phyloP scores from a whole-genome alignment of 2,329 filamentous ascomycete genomes.

The Sordariomycetes sp. region DNA sequence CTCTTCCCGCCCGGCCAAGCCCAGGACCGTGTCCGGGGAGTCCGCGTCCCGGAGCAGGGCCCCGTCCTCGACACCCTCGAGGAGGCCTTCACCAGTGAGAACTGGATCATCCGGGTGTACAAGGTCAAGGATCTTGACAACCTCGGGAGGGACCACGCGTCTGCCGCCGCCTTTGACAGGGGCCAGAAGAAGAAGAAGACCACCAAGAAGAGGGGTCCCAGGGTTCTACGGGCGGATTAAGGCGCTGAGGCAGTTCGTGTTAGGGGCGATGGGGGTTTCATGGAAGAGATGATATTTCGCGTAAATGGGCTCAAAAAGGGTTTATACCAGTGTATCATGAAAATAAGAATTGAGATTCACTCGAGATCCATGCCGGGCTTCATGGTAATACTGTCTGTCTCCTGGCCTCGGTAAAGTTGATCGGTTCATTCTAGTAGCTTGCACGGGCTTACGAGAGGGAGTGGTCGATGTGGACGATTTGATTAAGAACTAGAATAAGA shows the following conservation, averaged over 20 bases:
- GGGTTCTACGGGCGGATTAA: constrained; percentile 63
- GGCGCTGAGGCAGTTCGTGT: neutral
- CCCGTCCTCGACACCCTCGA: constrained; percentile 83
- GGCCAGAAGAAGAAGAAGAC: constrained; percentile 78
- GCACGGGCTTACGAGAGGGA: neutral
- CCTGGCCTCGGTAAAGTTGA: neutral
- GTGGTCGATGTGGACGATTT: neutral
- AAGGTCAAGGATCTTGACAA: constrained; percentile 99
- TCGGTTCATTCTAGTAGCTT: neutral
- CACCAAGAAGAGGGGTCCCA: constrained; percentile 60
- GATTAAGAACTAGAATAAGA: neutral
- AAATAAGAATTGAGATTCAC: neutral
- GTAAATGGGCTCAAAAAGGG: neutral
- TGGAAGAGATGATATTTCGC: neutral
- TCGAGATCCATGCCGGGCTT: neutral
- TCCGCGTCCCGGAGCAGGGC: constrained; percentile 69
- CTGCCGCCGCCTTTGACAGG: constrained; percentile 59
- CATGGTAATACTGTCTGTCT: neutral
- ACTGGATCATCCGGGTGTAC: constrained; percentile 99
- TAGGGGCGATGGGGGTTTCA: neutral
- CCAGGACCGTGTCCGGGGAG: constrained; percentile 76
- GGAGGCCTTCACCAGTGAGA: constrained; percentile 97
- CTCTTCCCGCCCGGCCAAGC: constrained; percentile 91
- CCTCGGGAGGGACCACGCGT: constrained; percentile 75
- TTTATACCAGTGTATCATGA: neutral